Percentiles rank a stretch among this genome's conserved stretches.
Evolutionary conservation across 805 yeast genomes (phyloP).

Genomic region (Saccharomycopsis sp.): DNA sequence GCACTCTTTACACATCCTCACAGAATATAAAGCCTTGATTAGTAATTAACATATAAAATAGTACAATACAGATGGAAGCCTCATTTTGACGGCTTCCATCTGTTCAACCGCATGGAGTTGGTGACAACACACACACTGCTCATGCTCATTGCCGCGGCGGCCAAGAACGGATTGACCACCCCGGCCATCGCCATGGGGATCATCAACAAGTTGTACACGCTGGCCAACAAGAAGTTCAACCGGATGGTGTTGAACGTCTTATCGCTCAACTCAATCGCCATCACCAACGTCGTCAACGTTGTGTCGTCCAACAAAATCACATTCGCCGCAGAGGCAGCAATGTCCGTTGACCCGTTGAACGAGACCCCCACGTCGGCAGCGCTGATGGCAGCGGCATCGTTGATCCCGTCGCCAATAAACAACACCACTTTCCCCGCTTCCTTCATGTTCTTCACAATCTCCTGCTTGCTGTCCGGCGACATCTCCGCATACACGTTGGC

Average conservation of each 20-base stretch:
- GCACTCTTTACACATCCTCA: too few species aligned
- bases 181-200: conserved; percentile 92
- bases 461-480: conserved; percentile 69
- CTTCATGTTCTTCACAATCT: conserved; percentile 52
- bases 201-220: conserved; percentile 73
- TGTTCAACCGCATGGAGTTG: conserved; percentile 64
- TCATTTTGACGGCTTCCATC: conserved; percentile 55
- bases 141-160: conserved; percentile 88
- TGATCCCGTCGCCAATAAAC: conserved; percentile 96
- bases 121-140: conserved; percentile 84
- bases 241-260: conserved; percentile 67
- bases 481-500: conserved; percentile 65
- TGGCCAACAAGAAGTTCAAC: conserved; percentile 80
- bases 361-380: conserved; percentile 87
- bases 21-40: too few species aligned
- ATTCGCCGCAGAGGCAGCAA: conserved; percentile 96
- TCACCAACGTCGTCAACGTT: conserved; percentile 30
- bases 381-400: conserved; percentile 94
- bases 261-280: conserved; percentile 59
- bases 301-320: conserved; percentile 57
- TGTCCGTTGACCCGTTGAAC: conserved; percentile 86
- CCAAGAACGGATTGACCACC: conserved; percentile 83
- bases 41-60: too few species aligned
- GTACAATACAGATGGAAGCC: too few species aligned
- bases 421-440: conserved; percentile 37